Percentiles rank a stretch among this genome's conserved stretches.
Evolutionary conservation across 83 land plant genomes (phyloP).

Genomic region (Thuja plicata): DNA sequence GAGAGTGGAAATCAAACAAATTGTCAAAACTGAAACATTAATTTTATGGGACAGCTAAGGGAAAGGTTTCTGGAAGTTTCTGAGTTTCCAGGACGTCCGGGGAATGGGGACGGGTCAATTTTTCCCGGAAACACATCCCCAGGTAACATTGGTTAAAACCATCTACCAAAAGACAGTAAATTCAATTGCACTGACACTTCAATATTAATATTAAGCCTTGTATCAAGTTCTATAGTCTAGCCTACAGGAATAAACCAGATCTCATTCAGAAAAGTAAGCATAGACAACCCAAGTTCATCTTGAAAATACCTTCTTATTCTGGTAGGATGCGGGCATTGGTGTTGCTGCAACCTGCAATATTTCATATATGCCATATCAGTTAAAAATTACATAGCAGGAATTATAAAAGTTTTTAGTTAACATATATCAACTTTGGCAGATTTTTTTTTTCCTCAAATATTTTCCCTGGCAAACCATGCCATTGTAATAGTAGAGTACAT

Average conservation of each 20-base stretch:
- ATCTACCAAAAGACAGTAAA: not conserved
- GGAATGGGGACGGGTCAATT: no score
- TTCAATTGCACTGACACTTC: not conserved
- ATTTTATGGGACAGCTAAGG: no score
- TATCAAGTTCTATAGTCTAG: not conserved
- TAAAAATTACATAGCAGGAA: not conserved
- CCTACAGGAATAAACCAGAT: not conserved
- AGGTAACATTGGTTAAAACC: no score
- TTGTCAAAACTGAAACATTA: no score
- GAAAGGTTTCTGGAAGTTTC: no score
- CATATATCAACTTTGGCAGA: not conserved
- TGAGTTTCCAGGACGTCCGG: no score
- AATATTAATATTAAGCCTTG: not conserved
- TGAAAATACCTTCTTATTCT: constrained; percentile 36
- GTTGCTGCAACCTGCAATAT: constrained; percentile 61
- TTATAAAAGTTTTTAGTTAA: not conserved
- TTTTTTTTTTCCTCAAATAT: not conserved
- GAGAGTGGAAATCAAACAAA: no score
- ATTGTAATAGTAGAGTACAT: not conserved
- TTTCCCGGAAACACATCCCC: no score
- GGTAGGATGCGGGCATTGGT: constrained; percentile 68
- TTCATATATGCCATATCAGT: not conserved
- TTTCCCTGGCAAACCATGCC: not conserved
- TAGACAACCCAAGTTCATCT: not conserved
- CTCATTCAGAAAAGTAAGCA: not conserved